A percentile compares a stretch with the other conserved stretches of the same genome.
Conservation (phyloP, 768 basidiomycete genomes). For the Bullera alba region DNA sequence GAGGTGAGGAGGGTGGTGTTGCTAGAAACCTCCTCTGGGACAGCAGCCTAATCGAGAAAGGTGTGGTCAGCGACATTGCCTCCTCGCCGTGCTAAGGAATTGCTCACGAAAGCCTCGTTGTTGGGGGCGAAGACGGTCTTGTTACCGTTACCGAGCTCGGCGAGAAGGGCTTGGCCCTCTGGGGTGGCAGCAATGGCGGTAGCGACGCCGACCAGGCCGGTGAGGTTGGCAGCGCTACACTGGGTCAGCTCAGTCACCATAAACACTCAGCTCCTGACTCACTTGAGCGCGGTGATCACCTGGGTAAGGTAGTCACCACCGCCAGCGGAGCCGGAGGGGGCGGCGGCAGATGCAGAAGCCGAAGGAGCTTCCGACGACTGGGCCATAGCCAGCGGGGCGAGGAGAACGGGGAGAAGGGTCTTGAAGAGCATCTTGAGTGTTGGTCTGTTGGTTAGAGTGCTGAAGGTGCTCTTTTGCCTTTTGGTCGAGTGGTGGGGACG, state of each 20-base stretch:
- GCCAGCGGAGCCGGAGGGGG: not conserved
- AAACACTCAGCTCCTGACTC: conserved; percentile 7
- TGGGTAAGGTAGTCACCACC: conserved; percentile 17
- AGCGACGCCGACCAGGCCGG: conserved; percentile 49
- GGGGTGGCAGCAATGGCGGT: conserved; percentile 50
- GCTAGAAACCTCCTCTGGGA: conserved; percentile 44
- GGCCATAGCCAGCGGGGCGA: conserved; percentile 1
- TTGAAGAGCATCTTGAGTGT: conserved; percentile 2
- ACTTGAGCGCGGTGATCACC: conserved; percentile 35
- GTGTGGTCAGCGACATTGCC: no score
- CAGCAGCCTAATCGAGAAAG: no score
- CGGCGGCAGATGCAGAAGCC: conserved; percentile 8
- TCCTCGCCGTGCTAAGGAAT: no score
- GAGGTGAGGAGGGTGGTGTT: conserved; percentile 50
- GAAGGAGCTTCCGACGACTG: conserved; percentile 2
- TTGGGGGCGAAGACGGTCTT: conserved; percentile 57
- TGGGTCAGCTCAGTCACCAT: not conserved
- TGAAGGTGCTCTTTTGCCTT: no score
- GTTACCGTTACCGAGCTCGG: conserved; percentile 38
- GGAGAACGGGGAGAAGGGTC: no score
- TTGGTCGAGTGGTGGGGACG: not conserved
- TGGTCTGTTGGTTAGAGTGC: not conserved
- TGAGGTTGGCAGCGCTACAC: conserved; percentile 40
- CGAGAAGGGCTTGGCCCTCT: conserved; percentile 50
- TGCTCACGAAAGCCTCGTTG: conserved; percentile 53